Base-by-base conservation (phyloP, 202 grass and related monocot genomes). In the Carex arenaria region DNA sequence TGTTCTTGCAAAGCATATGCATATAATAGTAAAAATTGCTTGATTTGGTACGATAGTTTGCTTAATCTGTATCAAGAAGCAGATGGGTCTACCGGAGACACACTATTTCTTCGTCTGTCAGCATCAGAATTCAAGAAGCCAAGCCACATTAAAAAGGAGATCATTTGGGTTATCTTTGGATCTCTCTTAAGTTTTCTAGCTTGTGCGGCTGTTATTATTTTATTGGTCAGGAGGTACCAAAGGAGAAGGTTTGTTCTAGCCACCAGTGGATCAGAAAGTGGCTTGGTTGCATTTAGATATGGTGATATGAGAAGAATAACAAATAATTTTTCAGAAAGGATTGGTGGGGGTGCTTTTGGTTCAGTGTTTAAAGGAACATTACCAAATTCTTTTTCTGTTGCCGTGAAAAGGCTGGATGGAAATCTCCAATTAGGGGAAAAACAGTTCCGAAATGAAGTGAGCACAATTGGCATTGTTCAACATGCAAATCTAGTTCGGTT, bases 1-100 rank as follows among this genome's bases (percentile, higher is more conserved):
- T 93, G 91, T 67, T 87, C 84, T 19, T 93, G 91, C 78, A 86
- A 80, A 45, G 91, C 89, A 18, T 93, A 93, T 68, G 57, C 88
- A 12, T 89, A 40, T 40, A 40, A 86, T 52, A 86, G 72, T 7
- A 2, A 70, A 0, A 87, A 76, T 81, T 93, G 91, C 67, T 83
- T 18, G 3, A 57, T 83, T 70, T 93, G 91, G 89, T 88, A 83
- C 5, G 32, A 57, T 13, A 77, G 85, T 76, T 79, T 93, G 82
- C 72, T 89, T 74, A 85, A 83, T 82, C 54, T 55, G 0, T 20
- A 43, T 43, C 40, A 8, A 43, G 40, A 82, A 45, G 19, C 82
- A 10, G 40, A 22, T 61, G 80, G 84, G 38, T 70, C 84, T 53
- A 78, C 10, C 47, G 55, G 83, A 43, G 2, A 28, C 28, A 45